These are phyloP conservation scores for Cornus kousa DNA, from an alignment of 148 eudicot species.

Conservation along the genomic window DNA sequence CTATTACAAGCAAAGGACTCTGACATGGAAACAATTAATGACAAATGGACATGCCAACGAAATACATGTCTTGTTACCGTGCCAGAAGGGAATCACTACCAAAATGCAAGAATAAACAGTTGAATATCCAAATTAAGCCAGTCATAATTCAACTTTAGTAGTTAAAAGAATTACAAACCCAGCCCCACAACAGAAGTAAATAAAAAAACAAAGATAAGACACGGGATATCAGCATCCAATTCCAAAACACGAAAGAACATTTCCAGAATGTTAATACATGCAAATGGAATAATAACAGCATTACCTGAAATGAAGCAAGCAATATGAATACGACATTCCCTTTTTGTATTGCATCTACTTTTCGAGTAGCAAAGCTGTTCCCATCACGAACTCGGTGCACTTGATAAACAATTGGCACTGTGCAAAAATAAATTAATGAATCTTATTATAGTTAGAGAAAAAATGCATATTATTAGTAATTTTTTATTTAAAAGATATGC, in stretches of 20 bases:
- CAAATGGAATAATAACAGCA: slow-evolving; percentile 5
- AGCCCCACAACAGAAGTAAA: neutral
- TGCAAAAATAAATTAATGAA: slow-evolving; percentile 26
- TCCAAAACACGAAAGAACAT: neutral
- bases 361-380: slow-evolving; percentile 81
- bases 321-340: slow-evolving; percentile 80
- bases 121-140: neutral
- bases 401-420: slow-evolving; percentile 91
- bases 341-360: slow-evolving; percentile 91
- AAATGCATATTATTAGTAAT: neutral
- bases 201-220: neutral
- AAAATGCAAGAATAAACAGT: neutral
- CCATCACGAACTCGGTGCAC: slow-evolving; percentile 96
- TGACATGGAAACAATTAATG: neutral
- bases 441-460: no score
- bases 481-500: neutral
- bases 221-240: neutral
- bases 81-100: neutral
- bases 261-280: slow-evolving; percentile 5
- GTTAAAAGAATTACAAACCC: neutral
- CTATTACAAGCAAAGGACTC: neutral
- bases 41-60: neutral
- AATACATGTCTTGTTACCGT: neutral
- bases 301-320: slow-evolving; percentile 92
- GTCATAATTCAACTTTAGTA: neutral